Base-by-base conservation (phyloP, 495 filamentous ascomycete species). In the Trypethelium eluteriae region DNA sequence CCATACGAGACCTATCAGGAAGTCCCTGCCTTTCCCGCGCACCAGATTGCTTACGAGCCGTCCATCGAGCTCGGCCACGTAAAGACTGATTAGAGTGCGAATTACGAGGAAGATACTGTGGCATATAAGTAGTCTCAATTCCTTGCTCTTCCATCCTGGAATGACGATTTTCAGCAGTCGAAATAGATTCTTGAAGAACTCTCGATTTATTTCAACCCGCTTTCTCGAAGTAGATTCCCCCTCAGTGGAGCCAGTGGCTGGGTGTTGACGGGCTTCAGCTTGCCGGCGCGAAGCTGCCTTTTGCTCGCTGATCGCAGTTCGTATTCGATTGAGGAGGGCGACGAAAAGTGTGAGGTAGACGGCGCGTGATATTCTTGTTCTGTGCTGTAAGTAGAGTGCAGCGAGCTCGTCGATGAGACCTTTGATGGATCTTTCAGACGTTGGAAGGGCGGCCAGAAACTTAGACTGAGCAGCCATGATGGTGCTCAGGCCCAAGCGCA, bases 21-120 rank as follows among this genome's bases (percentile, higher is more conserved):
- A 98, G 64, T 96, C 91, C 77, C 84, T 92, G 25, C 94, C 94
- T 70, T 87, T 93, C 6, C 94, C 94, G 72, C 91, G 86, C 36
- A 98, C 91, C 66, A 98, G 77, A 70, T 86, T 91, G 75, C 92
- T 96, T 39, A 98, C 94, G 46, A 98, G 82, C 63, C 85, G 85
- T 41, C 94, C 94, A 76, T 98, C 94, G 81, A 98, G 85, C 76
- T 95, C 94, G 3, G 94, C 94, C 10, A 98, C 93, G 76, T 97
- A 96, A 64, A 98, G 74, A 78, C 92, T 96, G 67, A 98, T 88
- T 70, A 98, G 76, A 4, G 94, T 98, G 70, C 94, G 78, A 53
- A 96, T 71, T 9, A 98, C 88, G 71, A 92, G 75, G 73, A 92
- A 92, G 66, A 90, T 79, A 68, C 83, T 90, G 74, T 98, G 95